A percentile compares a stretch with the other conserved stretches of the same genome.
Evolutionary conservation across 768 basidiomycete species (phyloP).

Genomic region (Panus rudis): DNA sequence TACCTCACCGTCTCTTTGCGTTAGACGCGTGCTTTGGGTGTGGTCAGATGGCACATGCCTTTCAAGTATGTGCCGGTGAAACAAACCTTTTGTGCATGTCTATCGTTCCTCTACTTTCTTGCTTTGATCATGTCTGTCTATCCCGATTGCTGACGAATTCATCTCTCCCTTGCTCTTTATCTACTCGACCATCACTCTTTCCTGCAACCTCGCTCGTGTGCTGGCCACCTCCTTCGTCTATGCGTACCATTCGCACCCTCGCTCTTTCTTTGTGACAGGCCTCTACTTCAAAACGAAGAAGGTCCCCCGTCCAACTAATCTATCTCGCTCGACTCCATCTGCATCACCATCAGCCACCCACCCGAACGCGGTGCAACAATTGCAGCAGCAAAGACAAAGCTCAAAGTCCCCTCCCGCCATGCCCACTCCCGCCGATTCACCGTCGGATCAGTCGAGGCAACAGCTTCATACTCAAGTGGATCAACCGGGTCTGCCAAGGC

Average conservation of each 20-base stretch:
- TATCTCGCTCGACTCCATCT: slow-evolving; percentile 29
- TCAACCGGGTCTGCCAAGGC: slow-evolving; percentile 17
- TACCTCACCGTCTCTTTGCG: slow-evolving; percentile 19
- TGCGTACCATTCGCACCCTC: slow-evolving; percentile 16
- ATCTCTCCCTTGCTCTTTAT: slow-evolving; percentile 5
- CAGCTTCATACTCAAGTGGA: slow-evolving; percentile 8
- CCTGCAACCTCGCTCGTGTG: slow-evolving; percentile 13
- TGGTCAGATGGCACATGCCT: slow-evolving; percentile 3
- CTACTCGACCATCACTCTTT: slow-evolving; percentile 6
- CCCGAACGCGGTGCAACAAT: slow-evolving; percentile 20
- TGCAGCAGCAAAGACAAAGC: slow-evolving; percentile 6
- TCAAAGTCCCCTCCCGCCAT: slow-evolving; percentile 17
- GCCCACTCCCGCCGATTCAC: slow-evolving; percentile 18
- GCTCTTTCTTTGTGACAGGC: slow-evolving; percentile 42
- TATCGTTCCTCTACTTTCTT: slow-evolving; percentile 4
- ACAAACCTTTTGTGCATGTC: slow-evolving; percentile 6
- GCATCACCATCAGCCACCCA: slow-evolving; percentile 20
- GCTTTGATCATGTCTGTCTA: slow-evolving; percentile 1
- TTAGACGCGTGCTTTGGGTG: slow-evolving; percentile 17
- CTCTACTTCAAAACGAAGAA: slow-evolving; percentile 82
- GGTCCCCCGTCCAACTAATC: slow-evolving; percentile 63
- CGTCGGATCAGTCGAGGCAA: slow-evolving; percentile 13
- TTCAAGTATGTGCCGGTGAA: slow-evolving; percentile 3
- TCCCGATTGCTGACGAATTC: slow-evolving; percentile 14
- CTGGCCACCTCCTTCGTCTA: slow-evolving; percentile 11